These are phyloP conservation scores for Suillus subaureus DNA, from an alignment of 768 basidiomycete genomes.

Conservation along the genomic window DNA sequence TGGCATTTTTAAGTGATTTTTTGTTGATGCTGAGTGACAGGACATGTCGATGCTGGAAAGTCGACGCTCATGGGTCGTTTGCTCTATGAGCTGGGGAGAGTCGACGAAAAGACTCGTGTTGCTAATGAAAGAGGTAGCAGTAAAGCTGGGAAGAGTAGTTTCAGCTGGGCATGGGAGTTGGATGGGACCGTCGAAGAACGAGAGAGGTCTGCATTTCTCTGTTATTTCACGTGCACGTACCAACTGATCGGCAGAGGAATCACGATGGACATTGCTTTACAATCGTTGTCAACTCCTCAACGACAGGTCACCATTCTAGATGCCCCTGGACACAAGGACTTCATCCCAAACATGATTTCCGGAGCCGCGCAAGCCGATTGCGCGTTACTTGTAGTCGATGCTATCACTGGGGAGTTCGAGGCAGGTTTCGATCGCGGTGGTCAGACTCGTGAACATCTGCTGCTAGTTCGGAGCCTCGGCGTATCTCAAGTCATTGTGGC, in stretches of 20 bases:
- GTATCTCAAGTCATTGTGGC: constrained; percentile 91
- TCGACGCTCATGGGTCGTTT: constrained; percentile 96
- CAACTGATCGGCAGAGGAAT: constrained; percentile 68
- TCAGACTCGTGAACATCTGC: constrained; percentile 92
- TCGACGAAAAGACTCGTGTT: constrained; percentile 82
- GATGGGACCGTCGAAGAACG: constrained; percentile 93
- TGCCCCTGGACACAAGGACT: constrained; percentile 96
- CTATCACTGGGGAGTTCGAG: constrained; percentile 90
- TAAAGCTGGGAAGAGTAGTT: constrained; percentile 91
- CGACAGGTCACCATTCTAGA: constrained; percentile 92
- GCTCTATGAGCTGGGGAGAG: constrained; percentile 85
- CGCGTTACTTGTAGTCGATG: constrained; percentile 91
- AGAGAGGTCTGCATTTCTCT: constrained; percentile 62
- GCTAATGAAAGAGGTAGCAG: constrained; percentile 89
- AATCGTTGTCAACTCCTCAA: constrained; percentile 72
- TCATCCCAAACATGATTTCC: constrained; percentile 99
- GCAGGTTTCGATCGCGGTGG: constrained; percentile 93
- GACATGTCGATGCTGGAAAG: constrained; percentile 99
- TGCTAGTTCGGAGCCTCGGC: constrained; percentile 90
- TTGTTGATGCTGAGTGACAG: constrained; percentile 42
- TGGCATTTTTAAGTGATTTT: constrained; percentile 1
- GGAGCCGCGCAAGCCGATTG: constrained; percentile 97
- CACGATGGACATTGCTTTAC: constrained; percentile 95
- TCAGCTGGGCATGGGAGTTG: constrained; percentile 97
- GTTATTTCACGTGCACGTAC: constrained; percentile 3